Conservation (phyloP, 805 yeast species). For the Saccharomycopsis sp. region DNA sequence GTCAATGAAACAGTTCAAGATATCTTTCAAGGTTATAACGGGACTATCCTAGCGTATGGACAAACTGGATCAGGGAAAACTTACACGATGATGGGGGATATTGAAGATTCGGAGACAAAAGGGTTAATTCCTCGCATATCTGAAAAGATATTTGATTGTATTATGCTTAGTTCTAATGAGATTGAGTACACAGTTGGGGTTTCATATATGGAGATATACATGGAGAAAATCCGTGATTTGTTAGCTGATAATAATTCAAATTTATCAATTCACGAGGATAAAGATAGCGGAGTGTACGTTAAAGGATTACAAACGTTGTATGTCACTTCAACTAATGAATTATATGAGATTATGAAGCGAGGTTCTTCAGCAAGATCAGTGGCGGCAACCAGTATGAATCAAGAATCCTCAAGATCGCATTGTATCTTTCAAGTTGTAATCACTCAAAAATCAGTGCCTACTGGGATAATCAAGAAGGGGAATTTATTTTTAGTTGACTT, state of each 20-base stretch:
- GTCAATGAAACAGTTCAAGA: constrained; percentile 60
- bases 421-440: constrained; percentile 67
- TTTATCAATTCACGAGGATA: constrained; percentile 57
- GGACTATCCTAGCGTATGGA: constrained; percentile 73
- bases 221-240: constrained; percentile 70
- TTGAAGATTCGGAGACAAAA: constrained; percentile 30
- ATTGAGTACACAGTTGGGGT: constrained; percentile 62
- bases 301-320: constrained; percentile 59
- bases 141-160: constrained; percentile 53
- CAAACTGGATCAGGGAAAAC: constrained; percentile 77
- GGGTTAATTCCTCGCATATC: constrained; percentile 75
- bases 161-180: constrained; percentile 39
- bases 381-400: constrained; percentile 62
- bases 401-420: constrained; percentile 72
- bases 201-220: constrained; percentile 73
- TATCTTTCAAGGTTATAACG: constrained; percentile 67
- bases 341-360: constrained; percentile 47
- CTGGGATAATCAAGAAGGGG: constrained; percentile 56
- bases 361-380: constrained; percentile 54
- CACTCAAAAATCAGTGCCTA: constrained; percentile 47
- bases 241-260: constrained; percentile 35
- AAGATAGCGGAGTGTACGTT: constrained; percentile 59
- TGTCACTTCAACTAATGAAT: constrained; percentile 52
- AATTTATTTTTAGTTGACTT: constrained; percentile 28
- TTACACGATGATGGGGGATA: constrained; percentile 65